A percentile compares a stretch with the other conserved stretches of the same genome.
phyloP scores from a whole-genome alignment of 441 rosid genomes.

The Erodium moschatum region DNA sequence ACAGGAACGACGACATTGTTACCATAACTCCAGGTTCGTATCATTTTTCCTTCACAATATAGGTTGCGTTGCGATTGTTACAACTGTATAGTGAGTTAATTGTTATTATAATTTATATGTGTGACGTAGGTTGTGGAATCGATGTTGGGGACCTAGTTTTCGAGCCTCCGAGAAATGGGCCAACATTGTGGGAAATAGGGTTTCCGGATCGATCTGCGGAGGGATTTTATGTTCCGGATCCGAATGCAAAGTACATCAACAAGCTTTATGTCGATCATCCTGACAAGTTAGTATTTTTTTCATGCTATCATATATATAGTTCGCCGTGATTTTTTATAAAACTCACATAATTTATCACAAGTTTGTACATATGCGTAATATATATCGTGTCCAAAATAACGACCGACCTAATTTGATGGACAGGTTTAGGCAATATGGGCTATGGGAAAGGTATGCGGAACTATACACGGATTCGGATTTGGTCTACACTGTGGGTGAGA shows the following conservation, averaged over 20 bases:
- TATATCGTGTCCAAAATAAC: too few relatives aligned
- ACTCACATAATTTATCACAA: too few relatives aligned
- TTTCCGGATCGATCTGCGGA: conserved; percentile 68
- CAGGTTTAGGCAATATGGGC: conserved; percentile 59
- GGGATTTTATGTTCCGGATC: conserved; percentile 67
- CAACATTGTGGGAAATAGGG: conserved; percentile 87
- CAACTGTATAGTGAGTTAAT: too few relatives aligned
- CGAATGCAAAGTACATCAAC: conserved; percentile 53
- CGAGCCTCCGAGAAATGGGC: conserved; percentile 70
- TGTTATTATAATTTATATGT: too few relatives aligned
- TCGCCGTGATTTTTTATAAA: too few relatives aligned
- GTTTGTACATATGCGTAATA: too few relatives aligned
- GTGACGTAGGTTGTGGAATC: conserved; percentile 39
- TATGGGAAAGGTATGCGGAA: conserved; percentile 59
- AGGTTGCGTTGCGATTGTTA: too few relatives aligned
- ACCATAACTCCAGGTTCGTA: conserved; percentile 36
- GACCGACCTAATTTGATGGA: not conserved
- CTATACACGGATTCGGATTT: conserved; percentile 41
- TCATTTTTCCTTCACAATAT: not conserved
- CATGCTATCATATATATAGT: too few relatives aligned
- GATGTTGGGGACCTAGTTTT: conserved; percentile 46
- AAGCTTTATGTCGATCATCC: conserved; percentile 38
- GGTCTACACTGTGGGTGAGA: conserved; percentile 36
- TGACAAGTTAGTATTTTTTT: conserved; percentile 41
- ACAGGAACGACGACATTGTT: conserved; percentile 25